Percentiles rank a stretch among this genome's conserved stretches.
Conservation (phyloP, 2,329 filamentous ascomycete species). For the Cordyceps militaris region DNA sequence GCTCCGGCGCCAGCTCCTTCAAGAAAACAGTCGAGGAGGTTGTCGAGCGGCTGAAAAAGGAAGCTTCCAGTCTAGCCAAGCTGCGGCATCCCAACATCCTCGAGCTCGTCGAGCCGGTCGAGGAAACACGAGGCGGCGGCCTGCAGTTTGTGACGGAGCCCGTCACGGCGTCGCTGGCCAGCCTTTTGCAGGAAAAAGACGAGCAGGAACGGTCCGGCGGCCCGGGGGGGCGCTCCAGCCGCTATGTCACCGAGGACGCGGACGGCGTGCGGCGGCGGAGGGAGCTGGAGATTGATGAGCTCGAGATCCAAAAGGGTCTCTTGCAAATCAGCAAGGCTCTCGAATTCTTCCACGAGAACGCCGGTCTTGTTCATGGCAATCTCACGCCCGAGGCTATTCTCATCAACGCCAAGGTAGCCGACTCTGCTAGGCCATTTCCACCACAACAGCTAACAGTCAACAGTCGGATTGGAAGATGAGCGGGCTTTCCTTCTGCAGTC, state of each 20-base stretch:
- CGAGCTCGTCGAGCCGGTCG: constrained; percentile 88
- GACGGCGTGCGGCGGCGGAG: constrained; percentile 66
- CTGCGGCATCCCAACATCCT: constrained; percentile 86
- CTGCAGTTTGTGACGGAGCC: constrained; percentile 94
- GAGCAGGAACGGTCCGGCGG: constrained; percentile 68
- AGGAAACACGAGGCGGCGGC: constrained; percentile 85
- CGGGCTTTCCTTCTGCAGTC: constrained; percentile 83
- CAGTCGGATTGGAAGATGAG: constrained; percentile 97
- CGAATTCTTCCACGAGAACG: constrained; percentile 93
- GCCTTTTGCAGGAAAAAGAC: constrained; percentile 80
- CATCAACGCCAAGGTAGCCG: constrained; percentile 75
- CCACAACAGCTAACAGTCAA: constrained; percentile 24
- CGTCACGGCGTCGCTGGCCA: constrained; percentile 81
- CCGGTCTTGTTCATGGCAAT: constrained; percentile 88
- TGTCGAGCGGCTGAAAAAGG: constrained; percentile 82
- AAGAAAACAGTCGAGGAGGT: constrained; percentile 85
- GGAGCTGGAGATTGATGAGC: constrained; percentile 89
- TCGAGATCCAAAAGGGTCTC: constrained; percentile 95
- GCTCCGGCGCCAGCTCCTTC: constrained; percentile 51
- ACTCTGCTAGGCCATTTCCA: neutral
- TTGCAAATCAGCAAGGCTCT: constrained; percentile 89
- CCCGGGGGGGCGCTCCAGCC: constrained; percentile 62
- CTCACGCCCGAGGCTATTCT: constrained; percentile 89
- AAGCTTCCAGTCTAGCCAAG: constrained; percentile 80
- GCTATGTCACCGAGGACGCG: constrained; percentile 73